Base-by-base conservation (phyloP, 2,329 filamentous ascomycete species). In the Alternaria sp. region DNA sequence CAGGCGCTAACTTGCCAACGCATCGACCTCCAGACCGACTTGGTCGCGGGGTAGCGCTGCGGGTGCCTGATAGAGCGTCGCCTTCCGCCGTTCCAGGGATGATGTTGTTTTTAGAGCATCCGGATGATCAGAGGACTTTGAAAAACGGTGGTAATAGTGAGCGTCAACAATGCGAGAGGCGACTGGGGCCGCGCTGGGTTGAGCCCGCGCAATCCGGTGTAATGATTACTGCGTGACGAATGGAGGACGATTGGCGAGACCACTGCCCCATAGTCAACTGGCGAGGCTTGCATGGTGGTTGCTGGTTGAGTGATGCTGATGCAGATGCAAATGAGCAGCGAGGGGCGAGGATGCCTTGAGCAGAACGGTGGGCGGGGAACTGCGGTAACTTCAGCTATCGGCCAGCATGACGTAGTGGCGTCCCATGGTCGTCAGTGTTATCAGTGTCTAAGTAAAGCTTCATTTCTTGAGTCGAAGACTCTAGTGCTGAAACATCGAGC, bases 1-100 rank as follows among this genome's bases (percentile, higher is more conserved):
- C 71, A 74, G 63, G 70, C 74, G 74, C 74, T 75, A 76, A 72
- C 41, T 32, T 76, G 75, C 73, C 76, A 78, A 63, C 75, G 75
- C 75, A 78, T 76, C 73, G 61, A 68, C 66, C 69, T 68, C 66
- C 72, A 75, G 67, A 75, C 74, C 73, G 71, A 70, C 64, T 60
- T 61, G 63, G 66, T 67, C 69, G 69, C 70, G 71, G 69, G 66
- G 71, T 71, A 71, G 65, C 59, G 68, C 69, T 68, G 70, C 70
- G 67, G 76, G 73, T 75, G 75, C 74, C 72, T 75, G 72, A 70
- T 67, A 64, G 69, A 66, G 69, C 61, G 67, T 67, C 61, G 58
- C 65, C 59, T 64, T 51, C 68, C 63, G 63, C 59, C 58, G 56
- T 54, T 51, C 56, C 65, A 66, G 66, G 59, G 66, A 60, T 64